A percentile compares a stretch with the other conserved stretches of the same genome.
phyloP scores from a whole-genome alignment of 108 stramenopile species.

The Parietichytrium sp. region DNA sequence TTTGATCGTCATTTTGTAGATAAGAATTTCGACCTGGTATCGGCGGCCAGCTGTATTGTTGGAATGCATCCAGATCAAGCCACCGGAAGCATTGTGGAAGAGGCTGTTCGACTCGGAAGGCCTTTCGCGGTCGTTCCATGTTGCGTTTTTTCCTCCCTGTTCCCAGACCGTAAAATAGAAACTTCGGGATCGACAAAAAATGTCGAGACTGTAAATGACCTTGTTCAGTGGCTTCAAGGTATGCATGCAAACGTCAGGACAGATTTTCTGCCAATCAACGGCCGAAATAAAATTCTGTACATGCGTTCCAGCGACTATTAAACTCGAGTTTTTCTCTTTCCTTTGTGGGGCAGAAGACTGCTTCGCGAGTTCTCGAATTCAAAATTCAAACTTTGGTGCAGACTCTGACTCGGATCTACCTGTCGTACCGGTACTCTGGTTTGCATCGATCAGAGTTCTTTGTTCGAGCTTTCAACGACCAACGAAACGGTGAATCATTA shows the following conservation, averaged over 20 bases:
- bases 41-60: constrained; percentile 38
- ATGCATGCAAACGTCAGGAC: not conserved
- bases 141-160: constrained; percentile 52
- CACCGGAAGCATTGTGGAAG: constrained; percentile 54
- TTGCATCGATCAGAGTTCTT: too few species aligned
- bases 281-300: constrained; percentile 35
- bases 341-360: too few species aligned
- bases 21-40: not conserved
- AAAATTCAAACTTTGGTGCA: too few species aligned
- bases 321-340: too few species aligned
- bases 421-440: too few species aligned
- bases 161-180: constrained; percentile 46
- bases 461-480: too few species aligned
- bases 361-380: too few species aligned
- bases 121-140: constrained; percentile 62
- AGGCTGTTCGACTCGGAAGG: constrained; percentile 44
- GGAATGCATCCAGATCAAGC: constrained; percentile 65
- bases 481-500: too few species aligned
- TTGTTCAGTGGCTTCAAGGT: not conserved
- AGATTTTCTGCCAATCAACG: not conserved
- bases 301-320: too few species aligned
- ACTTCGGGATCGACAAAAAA: not conserved
- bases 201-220: constrained; percentile 14
- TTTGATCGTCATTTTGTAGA: constrained; percentile 4
- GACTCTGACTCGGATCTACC: too few species aligned